phyloP scores from a whole-genome alignment of 2,329 filamentous ascomycete species.

The Pyrenophora seminiperda region DNA sequence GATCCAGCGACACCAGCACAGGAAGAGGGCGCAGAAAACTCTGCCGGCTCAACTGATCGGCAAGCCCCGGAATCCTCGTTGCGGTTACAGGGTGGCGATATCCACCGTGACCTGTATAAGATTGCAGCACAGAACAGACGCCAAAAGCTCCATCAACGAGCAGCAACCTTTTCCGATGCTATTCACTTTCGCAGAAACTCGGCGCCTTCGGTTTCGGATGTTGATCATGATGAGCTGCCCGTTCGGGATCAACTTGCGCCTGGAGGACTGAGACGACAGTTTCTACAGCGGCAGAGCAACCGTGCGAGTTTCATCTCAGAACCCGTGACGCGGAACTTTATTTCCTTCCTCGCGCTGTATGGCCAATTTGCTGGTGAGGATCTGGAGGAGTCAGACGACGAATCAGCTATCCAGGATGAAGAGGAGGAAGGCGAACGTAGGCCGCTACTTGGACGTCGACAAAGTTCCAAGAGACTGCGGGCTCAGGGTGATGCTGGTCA shows the following conservation, averaged over 20 bases:
- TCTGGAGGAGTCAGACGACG: conserved; percentile 63
- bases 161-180: conserved; percentile 70
- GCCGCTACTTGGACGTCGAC: conserved; percentile 64
- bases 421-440: conserved; percentile 62
- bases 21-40: conserved; percentile 31
- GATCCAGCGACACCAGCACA: conserved; percentile 40
- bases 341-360: conserved; percentile 77
- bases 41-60: conserved; percentile 28
- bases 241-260: conserved; percentile 56
- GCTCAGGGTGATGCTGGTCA: conserved; percentile 67
- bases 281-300: conserved; percentile 51
- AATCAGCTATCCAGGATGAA: conserved; percentile 58
- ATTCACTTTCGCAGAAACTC: conserved; percentile 29
- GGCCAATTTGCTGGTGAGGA: conserved; percentile 79
- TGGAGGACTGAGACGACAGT: conserved; percentile 61
- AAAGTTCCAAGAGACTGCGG: conserved; percentile 55
- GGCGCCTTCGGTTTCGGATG: conserved; percentile 27
- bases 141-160: conserved; percentile 57
- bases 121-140: conserved; percentile 64
- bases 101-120: conserved; percentile 78
- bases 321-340: conserved; percentile 70
- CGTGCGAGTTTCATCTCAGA: conserved; percentile 52
- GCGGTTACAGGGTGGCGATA: conserved; percentile 74
- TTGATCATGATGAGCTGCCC: conserved; percentile 46
- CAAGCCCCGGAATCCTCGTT: conserved; percentile 65